Conservation (phyloP, 805 yeast genomes). For the Metschnikowia reukaufii region DNA sequence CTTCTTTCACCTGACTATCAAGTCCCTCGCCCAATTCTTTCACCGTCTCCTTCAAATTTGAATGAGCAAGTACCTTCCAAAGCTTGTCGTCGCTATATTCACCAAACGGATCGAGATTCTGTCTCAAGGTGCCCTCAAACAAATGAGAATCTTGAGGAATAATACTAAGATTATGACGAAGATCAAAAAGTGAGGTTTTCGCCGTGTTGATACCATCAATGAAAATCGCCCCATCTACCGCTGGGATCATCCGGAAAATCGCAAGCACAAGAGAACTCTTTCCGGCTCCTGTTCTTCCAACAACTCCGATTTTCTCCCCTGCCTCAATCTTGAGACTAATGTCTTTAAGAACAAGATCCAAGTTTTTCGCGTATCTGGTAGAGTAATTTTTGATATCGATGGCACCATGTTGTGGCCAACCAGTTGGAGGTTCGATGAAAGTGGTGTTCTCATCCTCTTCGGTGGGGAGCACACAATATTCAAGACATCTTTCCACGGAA, state of each 20-base stretch:
- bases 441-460: conserved; percentile 31
- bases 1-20: conserved; percentile 22
- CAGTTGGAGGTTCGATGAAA: conserved; percentile 5
- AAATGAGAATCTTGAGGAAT: conserved; percentile 31
- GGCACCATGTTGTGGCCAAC: conserved; percentile 18
- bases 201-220: conserved; percentile 22
- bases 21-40: conserved; percentile 19
- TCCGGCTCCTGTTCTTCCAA: conserved; percentile 78
- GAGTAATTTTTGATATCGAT: conserved; percentile 49
- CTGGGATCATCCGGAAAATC: conserved; percentile 26
- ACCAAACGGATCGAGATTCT: conserved; percentile 66
- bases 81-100: conserved; percentile 24
- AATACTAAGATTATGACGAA: conserved; percentile 26
- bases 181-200: conserved; percentile 20
- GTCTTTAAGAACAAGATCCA: conserved; percentile 75
- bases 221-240: conserved; percentile 20
- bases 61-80: conserved; percentile 25
- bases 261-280: conserved; percentile 28
- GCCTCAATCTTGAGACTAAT: conserved; percentile 65
- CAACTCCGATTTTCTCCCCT: conserved; percentile 88
- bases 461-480: conserved; percentile 49
- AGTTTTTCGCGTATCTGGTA: conserved; percentile 79
- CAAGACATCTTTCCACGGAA: conserved; percentile 66
- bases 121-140: conserved; percentile 26
- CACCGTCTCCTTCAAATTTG: conserved; percentile 22